Evolutionary conservation across 306 rosid species (phyloP), one percentile per base, ranked within the genome.

Genomic region (Prunus davidiana): DNA sequence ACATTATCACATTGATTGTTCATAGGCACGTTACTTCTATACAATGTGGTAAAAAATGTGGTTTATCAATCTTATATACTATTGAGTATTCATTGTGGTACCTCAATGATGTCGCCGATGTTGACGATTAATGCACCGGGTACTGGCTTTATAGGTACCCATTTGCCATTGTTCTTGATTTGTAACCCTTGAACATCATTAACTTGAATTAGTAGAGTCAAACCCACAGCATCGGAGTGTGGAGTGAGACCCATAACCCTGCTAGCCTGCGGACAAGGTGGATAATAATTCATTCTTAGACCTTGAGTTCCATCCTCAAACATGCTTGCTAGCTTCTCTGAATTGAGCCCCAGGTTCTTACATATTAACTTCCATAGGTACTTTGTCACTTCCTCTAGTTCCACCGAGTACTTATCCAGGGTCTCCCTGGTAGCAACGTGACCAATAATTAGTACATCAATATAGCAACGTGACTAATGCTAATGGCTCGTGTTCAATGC

Each of bases 101-200:
- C 81, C 77, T 69, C 71, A 14, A 49, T 70, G 68, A 60, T 32
- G 76, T 78, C 76, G 14, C 71, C 81, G 6, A 78, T 19, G 60
- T 61, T 78, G 76, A 78, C 34, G 13, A 78, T 78, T n/a, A 78
- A 50, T 9, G 76, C 76, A 27, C 71, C 65, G 20, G 49, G 69
- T 19, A 47, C 8, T 16, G 60, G 77, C 28, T 45, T 12, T 6
- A 78, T 34, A 2, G 69, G 70, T 19, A 81, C 14, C 84, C 84
- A 76, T 76, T 57, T 81, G 0, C 74, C 74, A 20, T 56, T 57
- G 65, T 55, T 76, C 64, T 32, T 81, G 46, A 81, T 55, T 65
- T 81, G 84, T 25, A 76, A 50, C 0, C 84, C 84, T 56, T 81
- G 64, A 16, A 81, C 74, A 14, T 76, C 81, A 22, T 76, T 70